Conservation (phyloP, 768 basidiomycete species). For the Boletus speciosus region DNA sequence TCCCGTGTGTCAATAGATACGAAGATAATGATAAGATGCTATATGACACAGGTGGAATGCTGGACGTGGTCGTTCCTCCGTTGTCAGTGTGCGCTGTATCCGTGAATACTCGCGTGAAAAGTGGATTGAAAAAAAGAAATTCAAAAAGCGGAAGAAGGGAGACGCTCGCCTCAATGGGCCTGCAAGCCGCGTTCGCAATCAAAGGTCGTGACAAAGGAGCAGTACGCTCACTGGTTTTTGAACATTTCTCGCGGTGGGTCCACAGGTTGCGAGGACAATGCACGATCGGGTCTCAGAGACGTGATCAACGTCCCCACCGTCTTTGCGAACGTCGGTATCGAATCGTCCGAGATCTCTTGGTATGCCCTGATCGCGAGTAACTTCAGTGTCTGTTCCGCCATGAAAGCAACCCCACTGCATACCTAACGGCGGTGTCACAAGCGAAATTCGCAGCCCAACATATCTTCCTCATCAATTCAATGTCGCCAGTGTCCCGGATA, state of each 20-base stretch:
- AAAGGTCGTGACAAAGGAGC: not conserved
- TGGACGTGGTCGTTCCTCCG: slow-evolving; percentile 19
- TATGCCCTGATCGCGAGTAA: slow-evolving; percentile 43
- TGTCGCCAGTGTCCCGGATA: slow-evolving; percentile 46
- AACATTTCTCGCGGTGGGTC: slow-evolving; percentile 53
- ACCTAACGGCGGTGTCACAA: slow-evolving; percentile 51
- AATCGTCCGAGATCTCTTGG: slow-evolving; percentile 52
- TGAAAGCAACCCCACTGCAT: slow-evolving; percentile 9
- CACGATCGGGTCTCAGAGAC: slow-evolving; percentile 53
- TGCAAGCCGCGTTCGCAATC: slow-evolving; percentile 24
- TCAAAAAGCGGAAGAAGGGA: slow-evolving; percentile 61
- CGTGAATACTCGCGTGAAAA: slow-evolving; percentile 48
- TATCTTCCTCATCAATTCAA: slow-evolving; percentile 52
- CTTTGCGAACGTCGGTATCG: slow-evolving; percentile 46
- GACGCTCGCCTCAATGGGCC: slow-evolving; percentile 60
- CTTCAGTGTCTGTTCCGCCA: not conserved
- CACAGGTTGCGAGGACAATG: slow-evolving; percentile 43
- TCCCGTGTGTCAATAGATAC: slow-evolving; percentile 65
- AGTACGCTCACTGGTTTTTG: slow-evolving; percentile 48
- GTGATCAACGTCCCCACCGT: slow-evolving; percentile 50
- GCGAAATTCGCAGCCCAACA: slow-evolving; percentile 56
- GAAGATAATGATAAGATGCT: slow-evolving; percentile 58
- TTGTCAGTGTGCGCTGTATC: slow-evolving; percentile 32
- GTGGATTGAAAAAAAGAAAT: slow-evolving; percentile 48
- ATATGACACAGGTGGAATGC: slow-evolving; percentile 38